These are phyloP conservation scores for Brassica nigra DNA, from an alignment of 345 rosid genomes.

Conservation along the genomic window DNA sequence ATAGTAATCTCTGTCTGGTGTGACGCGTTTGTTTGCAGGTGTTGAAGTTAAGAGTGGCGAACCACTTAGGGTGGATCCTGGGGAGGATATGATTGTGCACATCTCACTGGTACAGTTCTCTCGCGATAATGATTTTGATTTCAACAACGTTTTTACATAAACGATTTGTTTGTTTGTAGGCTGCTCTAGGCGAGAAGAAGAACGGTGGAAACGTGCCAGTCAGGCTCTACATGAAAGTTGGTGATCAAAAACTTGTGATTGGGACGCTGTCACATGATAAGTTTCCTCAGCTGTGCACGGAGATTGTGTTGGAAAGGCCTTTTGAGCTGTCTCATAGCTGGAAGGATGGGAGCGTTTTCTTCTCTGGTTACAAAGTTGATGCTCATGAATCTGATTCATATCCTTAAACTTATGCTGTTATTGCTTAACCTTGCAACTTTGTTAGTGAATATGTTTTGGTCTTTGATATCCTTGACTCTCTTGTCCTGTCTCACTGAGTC, in stretches of 20 bases:
- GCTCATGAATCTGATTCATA: slow-evolving; percentile 32
- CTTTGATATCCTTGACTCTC: slow-evolving; percentile 40
- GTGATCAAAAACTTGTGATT: slow-evolving; percentile 52
- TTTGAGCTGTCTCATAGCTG: slow-evolving; percentile 69
- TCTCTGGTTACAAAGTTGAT: slow-evolving; percentile 59
- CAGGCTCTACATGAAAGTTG: slow-evolving; percentile 42
- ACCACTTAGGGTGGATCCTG: slow-evolving; percentile 42
- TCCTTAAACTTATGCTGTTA: slow-evolving; percentile 45
- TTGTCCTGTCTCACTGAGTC: slow-evolving; percentile 27
- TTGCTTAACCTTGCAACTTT: background rate
- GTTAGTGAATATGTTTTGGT: slow-evolving; percentile 7
- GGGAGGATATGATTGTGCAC: slow-evolving; percentile 46
- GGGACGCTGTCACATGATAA: slow-evolving; percentile 68
- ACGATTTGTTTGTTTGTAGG: slow-evolving; percentile 44
- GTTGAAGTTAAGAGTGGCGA: slow-evolving; percentile 62
- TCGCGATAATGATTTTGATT: background rate
- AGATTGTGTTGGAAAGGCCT: slow-evolving; percentile 54
- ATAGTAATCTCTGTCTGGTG: background rate
- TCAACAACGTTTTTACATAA: background rate
- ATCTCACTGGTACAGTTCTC: slow-evolving; percentile 56
- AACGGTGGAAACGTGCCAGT: slow-evolving; percentile 48
- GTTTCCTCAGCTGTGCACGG: slow-evolving; percentile 60
- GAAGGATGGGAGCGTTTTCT: slow-evolving; percentile 70
- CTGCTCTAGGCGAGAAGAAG: slow-evolving; percentile 60
- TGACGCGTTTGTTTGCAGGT: slow-evolving; percentile 42